Base-by-base conservation (phyloP, 495 filamentous ascomycete species). In the Monascus purpureus region DNA sequence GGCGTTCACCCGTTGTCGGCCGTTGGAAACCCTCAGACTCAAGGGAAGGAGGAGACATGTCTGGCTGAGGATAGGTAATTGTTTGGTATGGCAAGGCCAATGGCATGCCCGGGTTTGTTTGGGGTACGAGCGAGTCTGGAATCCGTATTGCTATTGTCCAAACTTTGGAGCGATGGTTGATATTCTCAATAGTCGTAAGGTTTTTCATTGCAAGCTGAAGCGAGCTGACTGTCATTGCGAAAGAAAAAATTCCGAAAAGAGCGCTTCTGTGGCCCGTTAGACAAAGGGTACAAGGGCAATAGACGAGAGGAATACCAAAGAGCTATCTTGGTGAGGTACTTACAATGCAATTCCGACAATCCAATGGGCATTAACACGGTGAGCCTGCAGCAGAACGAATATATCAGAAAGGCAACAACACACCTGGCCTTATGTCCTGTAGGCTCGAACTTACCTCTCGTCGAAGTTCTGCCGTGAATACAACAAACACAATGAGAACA, bases 81-180 rank as follows among this genome's bases (percentile, higher is more conserved):
- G 60, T 70, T 31, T 45, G 60, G 33, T 59, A 69, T 14, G 55
- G 55, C 1, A 57, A 55, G 20, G 57, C 57, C 58, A 49, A 61
- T 18, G 47, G 47, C 12, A 53, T 49, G 2, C 51, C 47, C 13
- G 43, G 34, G 15, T 41, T 53, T 22, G 55, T 42, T 35, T 49
- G 45, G 33, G 56, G 47, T 57, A 65, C 35, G 29, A 61, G 27
- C 39, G 61, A 39, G 42, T 69, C 39, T 42, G 71, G 79, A 18
- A 85, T 70, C n/a, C 73, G 70, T 11, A 94, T 63, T 6, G 87
- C 87, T 4, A 95, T 57, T 15, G 73, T 72, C 56, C 82, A 78
- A 8, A 80, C 72, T 20, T 69, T 70, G 13, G 57, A 65, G 14
- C 61, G 64, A 23, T 64, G 63, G 20, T 64, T 71, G 13, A 93